Base-by-base conservation (phyloP, 1,284 basidiomycete species). In the Leccinum griseonigrum region DNA sequence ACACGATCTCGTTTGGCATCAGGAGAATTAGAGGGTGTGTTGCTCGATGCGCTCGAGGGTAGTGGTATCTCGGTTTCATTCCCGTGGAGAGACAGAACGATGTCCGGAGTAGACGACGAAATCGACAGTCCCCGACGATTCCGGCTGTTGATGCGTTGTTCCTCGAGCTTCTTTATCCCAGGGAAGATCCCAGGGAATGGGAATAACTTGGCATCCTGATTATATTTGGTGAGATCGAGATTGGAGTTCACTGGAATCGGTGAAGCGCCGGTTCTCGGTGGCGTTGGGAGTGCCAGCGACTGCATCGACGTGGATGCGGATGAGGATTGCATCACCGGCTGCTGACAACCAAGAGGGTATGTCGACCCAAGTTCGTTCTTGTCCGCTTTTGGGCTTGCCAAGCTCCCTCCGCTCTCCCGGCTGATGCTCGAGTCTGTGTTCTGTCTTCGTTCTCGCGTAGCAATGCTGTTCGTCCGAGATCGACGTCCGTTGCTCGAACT, bases 171-270 rank as follows among this genome's bases (percentile, higher is more conserved):
- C 65, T 85, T 82, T 69, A 95, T 88, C 34, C 91, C 92, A 4
- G 94, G 93, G 81, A 96, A 96, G 69, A 95, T 88, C 36, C 91
- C 92, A 5, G 94, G 93, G 81, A 96, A 96, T 0, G 94, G 94
- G 73, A 91, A 92, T 22, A 96, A 79, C 73, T 96, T 96, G 32
- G 88, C 82, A 68, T 91, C 87, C 58, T 62, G 66, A 59, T 83
- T 82, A 73, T 94, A 93, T 69, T 85, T 76, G 65, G 79, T 63
- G 66, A 81, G 76, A 68, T 87, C 86, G 40, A 82, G 82, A 18
- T 85, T 81, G 18, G 87, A 86, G 16, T 84, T 81, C 22, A 84
- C 82, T 29, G 91, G 90, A 54, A 92, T 84, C 16, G 90, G 88
- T 8, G 90, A 91, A 34, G 83, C 78, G 56, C 83, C 83, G 46